These are phyloP conservation scores for Dipteronia sinensis DNA, from an alignment of 345 rosid species.

Conservation along the genomic window DNA sequence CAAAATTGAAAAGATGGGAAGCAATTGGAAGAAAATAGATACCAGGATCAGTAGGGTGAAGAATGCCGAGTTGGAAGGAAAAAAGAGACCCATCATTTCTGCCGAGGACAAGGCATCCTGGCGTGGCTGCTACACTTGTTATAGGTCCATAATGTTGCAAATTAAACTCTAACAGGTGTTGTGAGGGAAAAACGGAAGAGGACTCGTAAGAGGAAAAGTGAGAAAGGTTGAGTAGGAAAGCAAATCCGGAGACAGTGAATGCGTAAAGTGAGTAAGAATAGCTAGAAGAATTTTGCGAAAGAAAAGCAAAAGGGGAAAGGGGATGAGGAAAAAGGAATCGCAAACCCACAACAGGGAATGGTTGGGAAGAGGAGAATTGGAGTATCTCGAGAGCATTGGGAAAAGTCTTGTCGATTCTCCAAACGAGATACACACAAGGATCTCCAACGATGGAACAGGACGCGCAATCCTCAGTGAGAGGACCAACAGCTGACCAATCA, in stretches of 20 bases:
- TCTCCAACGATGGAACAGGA: conserved; percentile 52
- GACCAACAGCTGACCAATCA: conserved; percentile 30
- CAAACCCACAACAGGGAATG: conserved; percentile 53
- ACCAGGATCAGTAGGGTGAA: conserved; percentile 63
- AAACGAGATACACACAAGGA: conserved; percentile 47
- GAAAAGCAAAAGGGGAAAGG: conserved; percentile 70
- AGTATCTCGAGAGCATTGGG: conserved; percentile 63
- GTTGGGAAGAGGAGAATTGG: conserved; percentile 51
- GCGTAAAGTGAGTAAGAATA: conserved; percentile 52
- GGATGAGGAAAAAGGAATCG: conserved; percentile 63
- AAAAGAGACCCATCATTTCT: conserved; percentile 68
- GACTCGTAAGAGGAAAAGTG: conserved; percentile 43
- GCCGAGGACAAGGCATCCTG: conserved; percentile 66
- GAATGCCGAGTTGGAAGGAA: conserved; percentile 53
- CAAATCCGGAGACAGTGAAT: conserved; percentile 65
- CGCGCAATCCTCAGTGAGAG: conserved; percentile 50
- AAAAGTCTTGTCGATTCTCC: conserved; percentile 55
- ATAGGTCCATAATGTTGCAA: conserved; percentile 42
- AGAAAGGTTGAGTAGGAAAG: conserved; percentile 56
- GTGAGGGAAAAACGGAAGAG: conserved; percentile 45
- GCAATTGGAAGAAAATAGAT: conserved; percentile 10
- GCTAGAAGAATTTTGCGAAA: conserved; percentile 29
- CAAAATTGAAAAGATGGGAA: conserved; percentile 1
- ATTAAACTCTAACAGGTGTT: conserved; percentile 52
- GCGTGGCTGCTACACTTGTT: conserved; percentile 56